Evolutionary conservation across 768 basidiomycete genomes (phyloP), one percentile per base, ranked within the genome.

Genomic region (Lentinula guzmanii): DNA sequence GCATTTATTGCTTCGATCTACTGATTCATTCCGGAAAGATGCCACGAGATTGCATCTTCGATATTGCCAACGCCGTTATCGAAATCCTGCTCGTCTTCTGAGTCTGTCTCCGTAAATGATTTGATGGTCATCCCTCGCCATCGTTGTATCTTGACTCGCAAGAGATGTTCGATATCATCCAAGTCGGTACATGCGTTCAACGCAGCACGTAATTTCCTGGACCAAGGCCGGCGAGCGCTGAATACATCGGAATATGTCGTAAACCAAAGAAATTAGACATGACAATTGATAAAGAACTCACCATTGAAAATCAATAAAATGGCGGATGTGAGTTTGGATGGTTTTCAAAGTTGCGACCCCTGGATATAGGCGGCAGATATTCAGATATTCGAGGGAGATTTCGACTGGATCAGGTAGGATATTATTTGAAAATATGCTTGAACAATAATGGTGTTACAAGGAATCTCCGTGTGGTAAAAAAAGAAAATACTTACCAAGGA

Each of bases 291-390:
- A 43, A 24, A 55, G 10, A 69, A 21, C 82, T 61, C 61, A 87
- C 89, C 85, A 87, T 70, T 89, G 86, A 67, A 83, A 83, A 68
- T 83, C 84, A 58, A 91, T 70, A 60, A 91, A 83, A 71, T 86
- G 85, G 51, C 83, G 77, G 61, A 92, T 75, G 67, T 92, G 90
- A 4, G 82, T 79, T 70, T 83, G 83, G 2, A 86, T 72, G 10
- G 77, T 79, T 59, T 78, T 62, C 13, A 87, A 64, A 3, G 81
- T 70, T 15, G 80, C 81, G 7, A 81, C 81, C 24, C 67, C 81
- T 9, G 80, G 79, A 66, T 84, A 82, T 35, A 71, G 65, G 62
- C 74, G 73, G 70, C 88, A 91, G 18, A 87, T 68, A 15, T 76
- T 76, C 43, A 92, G 77, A 70, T 92, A 93, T 68, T 90, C 89